These are phyloP conservation scores for Russula griseocarnosa DNA, from an alignment of 768 basidiomycete species.

Conservation along the genomic window DNA sequence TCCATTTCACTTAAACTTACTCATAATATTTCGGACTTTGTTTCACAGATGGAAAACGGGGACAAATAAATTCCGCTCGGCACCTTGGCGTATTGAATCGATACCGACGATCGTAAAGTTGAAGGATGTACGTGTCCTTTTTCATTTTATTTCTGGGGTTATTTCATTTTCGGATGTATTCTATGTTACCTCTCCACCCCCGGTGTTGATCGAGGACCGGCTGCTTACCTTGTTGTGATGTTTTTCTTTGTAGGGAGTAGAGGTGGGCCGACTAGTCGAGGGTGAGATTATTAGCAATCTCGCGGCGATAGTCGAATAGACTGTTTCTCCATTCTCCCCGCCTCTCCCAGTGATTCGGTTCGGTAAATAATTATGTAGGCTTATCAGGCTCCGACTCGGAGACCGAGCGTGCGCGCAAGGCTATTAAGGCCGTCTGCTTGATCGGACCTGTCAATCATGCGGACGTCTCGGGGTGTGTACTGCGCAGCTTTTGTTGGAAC, in stretches of 20 bases:
- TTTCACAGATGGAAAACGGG: constrained; percentile 61
- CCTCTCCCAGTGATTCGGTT: neutral
- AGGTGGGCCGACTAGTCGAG: constrained; percentile 29
- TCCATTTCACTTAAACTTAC: neutral
- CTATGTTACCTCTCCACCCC: neutral
- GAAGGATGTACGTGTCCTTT: constrained; percentile 47
- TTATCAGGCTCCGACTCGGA: no score
- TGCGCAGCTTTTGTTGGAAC: neutral
- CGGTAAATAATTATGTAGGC: neutral
- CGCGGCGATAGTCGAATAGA: constrained; percentile 8
- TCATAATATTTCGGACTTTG: neutral
- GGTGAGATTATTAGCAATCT: constrained; percentile 24
- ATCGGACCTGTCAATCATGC: neutral
- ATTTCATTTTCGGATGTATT: neutral
- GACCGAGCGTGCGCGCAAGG: no score
- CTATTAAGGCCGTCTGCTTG: neutral
- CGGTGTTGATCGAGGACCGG: constrained; percentile 1
- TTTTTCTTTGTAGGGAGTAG: constrained; percentile 18
- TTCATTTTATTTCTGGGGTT: constrained; percentile 15
- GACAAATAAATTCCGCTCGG: constrained; percentile 54
- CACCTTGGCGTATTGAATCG: constrained; percentile 55
- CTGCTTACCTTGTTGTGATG: neutral
- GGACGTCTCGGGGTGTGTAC: neutral
- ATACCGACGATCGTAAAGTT: constrained; percentile 68
- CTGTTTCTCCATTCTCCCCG: neutral